Evolutionary conservation across 2,329 filamentous ascomycete species (phyloP), one percentile per base, ranked within the genome.

Genomic region (Ophiosphaerella narmari): DNA sequence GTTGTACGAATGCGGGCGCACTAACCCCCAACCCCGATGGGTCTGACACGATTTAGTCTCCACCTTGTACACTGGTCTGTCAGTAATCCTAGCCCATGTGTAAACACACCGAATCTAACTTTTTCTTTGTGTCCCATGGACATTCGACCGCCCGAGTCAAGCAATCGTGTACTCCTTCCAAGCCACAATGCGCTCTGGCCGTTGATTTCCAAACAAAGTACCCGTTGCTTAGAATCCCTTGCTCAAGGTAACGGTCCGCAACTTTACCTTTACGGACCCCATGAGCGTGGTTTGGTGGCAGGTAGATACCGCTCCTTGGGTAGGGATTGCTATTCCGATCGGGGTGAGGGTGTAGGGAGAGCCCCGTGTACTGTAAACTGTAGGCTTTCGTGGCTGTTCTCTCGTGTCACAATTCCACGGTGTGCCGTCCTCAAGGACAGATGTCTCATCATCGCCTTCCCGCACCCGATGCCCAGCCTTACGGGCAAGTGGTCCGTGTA

Each of bases 371-470:
- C 49, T 21, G 46, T 53, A 59, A 60, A 43, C 49, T 21, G 46
- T 53, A 59, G 58, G 48, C 54, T 52, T 45, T 55, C 39, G 55
- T 60, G 57, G 55, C 57, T 57, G 46, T 51, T 52, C 48, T 29
- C 43, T 33, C 35, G 59, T 60, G 56, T 59, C 39, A 60, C 55
- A 48, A 45, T 48, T 34, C 33, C 21, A 54, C 43, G 23, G 41
- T 43, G 46, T 43, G 48, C 44, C 45, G 37, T 48, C 41, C 11
- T 40, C 40, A 38, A 45, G 46, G 35, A 50, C 50, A 48, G 45
- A 43, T 54, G 26, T 29, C 26, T 29, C 26, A 29, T 11, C 6
- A 40, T 54, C 53, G 55, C 52, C 39, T 49, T 42, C 49, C n/a
- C 21, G 38, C 29, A 26, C 18, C 40, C 40, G 34, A 43, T 24